phyloP scores from a whole-genome alignment of 306 rosid species.

The Lathyrus tuberosus region DNA sequence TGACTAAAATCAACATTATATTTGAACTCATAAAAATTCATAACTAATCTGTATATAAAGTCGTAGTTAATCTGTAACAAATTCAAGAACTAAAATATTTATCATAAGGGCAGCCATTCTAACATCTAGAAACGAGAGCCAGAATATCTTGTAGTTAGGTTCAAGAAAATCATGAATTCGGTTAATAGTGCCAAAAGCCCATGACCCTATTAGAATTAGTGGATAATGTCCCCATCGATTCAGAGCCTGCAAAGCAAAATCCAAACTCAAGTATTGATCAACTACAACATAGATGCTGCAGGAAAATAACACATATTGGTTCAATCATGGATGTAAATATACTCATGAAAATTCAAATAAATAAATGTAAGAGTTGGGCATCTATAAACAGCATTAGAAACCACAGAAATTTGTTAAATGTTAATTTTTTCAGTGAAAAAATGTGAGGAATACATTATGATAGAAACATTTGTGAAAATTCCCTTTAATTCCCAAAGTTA shows the following conservation, averaged over 20 bases:
- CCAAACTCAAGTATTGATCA: conserved; percentile 7
- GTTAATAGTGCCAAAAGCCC: conserved; percentile 93
- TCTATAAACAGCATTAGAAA: conserved; percentile 27
- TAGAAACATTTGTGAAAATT: conserved; percentile 6
- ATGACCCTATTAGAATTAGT: conserved; percentile 90
- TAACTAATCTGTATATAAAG: too few species aligned
- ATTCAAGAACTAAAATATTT: too few species aligned
- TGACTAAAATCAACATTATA: too few species aligned
- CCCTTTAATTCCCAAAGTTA: too few species aligned
- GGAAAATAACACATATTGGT: conserved; percentile 23
- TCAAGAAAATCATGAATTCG: too few species aligned
- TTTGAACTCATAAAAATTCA: too few species aligned
- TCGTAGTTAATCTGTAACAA: too few species aligned
- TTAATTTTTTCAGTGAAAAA: neutral
- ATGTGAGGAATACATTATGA: conserved; percentile 17
- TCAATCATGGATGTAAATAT: conserved; percentile 21
- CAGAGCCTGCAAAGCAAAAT: conserved; percentile 64
- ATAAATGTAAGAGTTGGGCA: neutral
- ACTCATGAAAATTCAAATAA: conserved; percentile 18
- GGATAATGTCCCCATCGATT: conserved; percentile 98
- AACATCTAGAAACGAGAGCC: conserved; percentile 95
- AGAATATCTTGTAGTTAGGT: conserved; percentile 83
- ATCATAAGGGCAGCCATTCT: conserved; percentile 71
- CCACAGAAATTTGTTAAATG: neutral
- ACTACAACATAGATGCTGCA: conserved; percentile 29